These are phyloP conservation scores for Auxenochlorella protothecoides DNA, from an alignment of 139 green algal species.

Conservation along the genomic window DNA sequence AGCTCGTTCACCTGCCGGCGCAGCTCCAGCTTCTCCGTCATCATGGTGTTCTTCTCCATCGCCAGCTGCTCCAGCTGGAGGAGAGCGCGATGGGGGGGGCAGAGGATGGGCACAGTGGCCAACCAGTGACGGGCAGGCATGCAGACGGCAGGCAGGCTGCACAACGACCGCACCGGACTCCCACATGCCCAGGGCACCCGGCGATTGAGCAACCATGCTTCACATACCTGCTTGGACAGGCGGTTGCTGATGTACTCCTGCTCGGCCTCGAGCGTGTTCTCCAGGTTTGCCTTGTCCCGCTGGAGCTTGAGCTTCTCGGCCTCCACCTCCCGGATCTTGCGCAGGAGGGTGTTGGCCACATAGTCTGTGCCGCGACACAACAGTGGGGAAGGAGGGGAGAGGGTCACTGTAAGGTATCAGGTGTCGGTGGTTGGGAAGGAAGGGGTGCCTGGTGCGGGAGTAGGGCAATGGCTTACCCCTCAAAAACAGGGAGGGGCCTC, in stretches of 20 bases:
- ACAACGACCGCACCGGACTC: not conserved
- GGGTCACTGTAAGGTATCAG: too few species aligned
- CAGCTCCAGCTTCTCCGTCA: slow-evolving; percentile 52
- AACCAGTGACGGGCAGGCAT: too few species aligned
- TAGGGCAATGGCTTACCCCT: too few species aligned
- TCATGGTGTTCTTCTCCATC: slow-evolving; percentile 49
- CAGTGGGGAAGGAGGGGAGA: too few species aligned
- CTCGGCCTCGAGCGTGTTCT: slow-evolving; percentile 45
- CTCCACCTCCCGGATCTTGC: slow-evolving; percentile 11
- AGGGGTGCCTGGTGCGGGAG: too few species aligned
- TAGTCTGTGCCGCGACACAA: slow-evolving; percentile 21
- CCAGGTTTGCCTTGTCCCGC: slow-evolving; percentile 48
- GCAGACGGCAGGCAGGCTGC: not conserved
- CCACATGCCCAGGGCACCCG: not conserved
- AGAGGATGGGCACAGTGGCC: too few species aligned
- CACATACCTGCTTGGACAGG: slow-evolving; percentile 52
- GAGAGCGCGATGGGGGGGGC: too few species aligned
- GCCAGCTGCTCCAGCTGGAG: slow-evolving; percentile 34
- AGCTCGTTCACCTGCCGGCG: slow-evolving; percentile 51
- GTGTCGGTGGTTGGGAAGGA: too few species aligned
- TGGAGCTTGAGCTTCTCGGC: slow-evolving; percentile 35
- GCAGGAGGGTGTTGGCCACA: slow-evolving; percentile 42
- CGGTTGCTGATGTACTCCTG: slow-evolving; percentile 66
- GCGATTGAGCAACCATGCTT: not conserved
- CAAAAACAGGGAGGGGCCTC: too few species aligned